Base-by-base conservation (phyloP, 768 basidiomycete genomes). In the Naganishia antarctica region DNA sequence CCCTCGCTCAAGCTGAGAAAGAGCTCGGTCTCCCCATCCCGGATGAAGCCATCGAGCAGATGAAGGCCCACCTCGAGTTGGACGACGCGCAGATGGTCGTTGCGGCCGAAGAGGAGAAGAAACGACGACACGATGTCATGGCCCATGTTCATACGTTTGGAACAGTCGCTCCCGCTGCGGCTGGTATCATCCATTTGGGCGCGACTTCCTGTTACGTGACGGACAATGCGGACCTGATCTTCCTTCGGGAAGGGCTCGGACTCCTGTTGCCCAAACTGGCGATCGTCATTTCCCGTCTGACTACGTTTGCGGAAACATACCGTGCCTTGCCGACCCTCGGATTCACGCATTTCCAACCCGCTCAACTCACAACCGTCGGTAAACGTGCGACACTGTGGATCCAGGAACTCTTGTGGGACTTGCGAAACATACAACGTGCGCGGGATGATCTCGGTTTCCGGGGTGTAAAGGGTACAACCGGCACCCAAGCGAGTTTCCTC, bases 171-270 rank as follows among this genome's bases (percentile, higher is more conserved):
- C 93, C 93, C 9, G 89, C 90, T 34, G 93, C 93, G 26, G 92
- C 92, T 16, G 90, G 91, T 18, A 94, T 97, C 73, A 96, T 97
- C 69, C 93, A 97, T 89, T 80, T 98, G 45, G 94, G 94, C 46
- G 94, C 94, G 29, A 99, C 96, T 9, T 98, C 94, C 1, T 99
- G 96, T 80, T 99, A 93, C 80, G 96, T 98, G 61, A 98, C 96
- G 29, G 96, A 99, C 80, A 99, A 99, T 76, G 94, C 96, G 57
- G 96, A 99, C 80, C 83, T 99, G 51, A 98, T 98, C 77, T 99
- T 99, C 80, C 81, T 98, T 37, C 91, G 89, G 66, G 84, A 87
- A 61, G 96, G 87, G 7, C 83, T 97, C 47, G 84, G 85, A 5
- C 84, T 89, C 77, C 84, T 98, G 68, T 82, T 97, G 46, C 83